Evolutionary conservation across 208 protist genomes (phyloP), one percentile per base, ranked within the genome.

Genomic region (Phytomonas sp.): DNA sequence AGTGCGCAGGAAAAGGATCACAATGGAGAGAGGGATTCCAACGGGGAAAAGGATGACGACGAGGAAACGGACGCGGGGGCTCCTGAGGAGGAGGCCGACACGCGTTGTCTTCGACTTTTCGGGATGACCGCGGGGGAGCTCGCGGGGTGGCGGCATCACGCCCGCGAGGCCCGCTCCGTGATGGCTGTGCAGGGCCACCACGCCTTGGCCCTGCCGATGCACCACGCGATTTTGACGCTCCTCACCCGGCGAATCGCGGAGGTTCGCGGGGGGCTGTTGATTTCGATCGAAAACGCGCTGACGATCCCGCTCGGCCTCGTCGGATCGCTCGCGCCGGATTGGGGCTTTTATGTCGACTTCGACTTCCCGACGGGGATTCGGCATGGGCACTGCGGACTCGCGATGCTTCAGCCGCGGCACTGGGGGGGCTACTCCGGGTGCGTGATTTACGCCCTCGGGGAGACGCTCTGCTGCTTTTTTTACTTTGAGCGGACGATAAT

Each of bases 401-500:
- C 79, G 6, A 74, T 92, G 66, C 63, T 94, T 61, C 82, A 86
- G 31, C 81, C 86, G 14, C 77, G 75, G 11, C 56, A 73, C 10
- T 94, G 88, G 86, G 79, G 84, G 66, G 83, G 86, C 34, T 94
- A 81, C 75, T 75, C 77, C 14, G 86, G 83, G 52, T 78, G 63
- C 29, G 80, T 89, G 29, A 92, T 85, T 77, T 94, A 88, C 77
- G 79, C 82, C 49, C 52, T 94, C 36, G 60, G 77, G 40, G 75
- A 82, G 26, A 67, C 72, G 36, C 56, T 90, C 14, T 77, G 77
- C 66, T 88, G 79, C 73, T 87, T 87, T 68, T 75, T 89, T 49
- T 90, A 81, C 75, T 88, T 90, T 69, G 88, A 94, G 52, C 79
- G 71, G 68, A 76, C 86, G 2, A 68, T 94, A 66, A 77, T 94